Percentiles rank a stretch among this genome's conserved stretches.
phyloP scores from a whole-genome alignment of 2,329 filamentous ascomycete genomes.

The Colletotrichum sublineola region DNA sequence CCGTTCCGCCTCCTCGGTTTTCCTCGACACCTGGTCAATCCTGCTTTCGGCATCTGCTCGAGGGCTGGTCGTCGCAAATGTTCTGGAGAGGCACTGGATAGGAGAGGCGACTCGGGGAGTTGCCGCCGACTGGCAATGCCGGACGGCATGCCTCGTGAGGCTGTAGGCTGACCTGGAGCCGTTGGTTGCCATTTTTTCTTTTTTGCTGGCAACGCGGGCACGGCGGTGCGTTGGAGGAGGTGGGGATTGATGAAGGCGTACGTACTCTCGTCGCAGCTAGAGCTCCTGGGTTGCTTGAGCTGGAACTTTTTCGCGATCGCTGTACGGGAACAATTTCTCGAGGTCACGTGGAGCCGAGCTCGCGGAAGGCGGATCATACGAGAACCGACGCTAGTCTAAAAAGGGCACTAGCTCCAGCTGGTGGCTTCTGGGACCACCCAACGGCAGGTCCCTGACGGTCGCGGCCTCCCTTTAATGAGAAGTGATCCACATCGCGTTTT shows the following conservation, averaged over 20 bases:
- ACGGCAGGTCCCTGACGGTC: conserved; percentile 4
- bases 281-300: conserved; percentile 33
- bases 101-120: conserved; percentile 28
- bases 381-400: neutral
- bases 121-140: conserved; percentile 37
- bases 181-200: conserved; percentile 36
- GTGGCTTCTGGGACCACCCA: neutral
- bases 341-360: conserved; percentile 38
- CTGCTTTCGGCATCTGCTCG: conserved; percentile 22
- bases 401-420: neutral
- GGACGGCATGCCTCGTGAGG: conserved; percentile 39
- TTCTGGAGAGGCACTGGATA: conserved; percentile 32
- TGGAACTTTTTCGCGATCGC: conserved; percentile 41
- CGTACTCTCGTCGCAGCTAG: conserved; percentile 28
- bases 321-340: conserved; percentile 40
- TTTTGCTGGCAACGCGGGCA: conserved; percentile 15
- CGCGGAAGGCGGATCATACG: conserved; percentile 35
- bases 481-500: neutral
- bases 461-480: conserved; percentile 13
- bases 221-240: neutral
- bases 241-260: neutral
- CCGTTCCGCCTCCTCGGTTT: conserved; percentile 24
- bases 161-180: conserved; percentile 38
- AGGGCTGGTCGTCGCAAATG: conserved; percentile 34
- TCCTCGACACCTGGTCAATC: conserved; percentile 36